phyloP scores from a whole-genome alignment of 768 basidiomycete genomes.

The Sutorius australiensis region DNA sequence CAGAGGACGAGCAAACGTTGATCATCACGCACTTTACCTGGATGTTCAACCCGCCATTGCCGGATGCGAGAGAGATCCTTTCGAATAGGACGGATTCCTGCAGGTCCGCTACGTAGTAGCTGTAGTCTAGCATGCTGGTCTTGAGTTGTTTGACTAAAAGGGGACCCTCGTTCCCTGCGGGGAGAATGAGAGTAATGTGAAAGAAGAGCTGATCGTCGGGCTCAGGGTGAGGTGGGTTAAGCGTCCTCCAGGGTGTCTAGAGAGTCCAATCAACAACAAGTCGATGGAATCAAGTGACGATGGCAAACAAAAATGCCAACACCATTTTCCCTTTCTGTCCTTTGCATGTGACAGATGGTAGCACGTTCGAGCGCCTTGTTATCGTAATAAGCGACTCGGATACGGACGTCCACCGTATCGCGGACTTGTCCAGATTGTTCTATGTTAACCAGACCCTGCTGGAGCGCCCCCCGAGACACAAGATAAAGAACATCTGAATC shows the following conservation, averaged over 20 bases:
- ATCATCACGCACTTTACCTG: constrained; percentile 25
- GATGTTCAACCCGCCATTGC: constrained; percentile 34
- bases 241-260: constrained; percentile 32
- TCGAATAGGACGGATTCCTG: constrained; percentile 36
- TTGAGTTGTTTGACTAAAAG: constrained; percentile 40
- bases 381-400: constrained; percentile 23
- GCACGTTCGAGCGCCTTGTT: constrained; percentile 19
- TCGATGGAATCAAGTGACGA: not conserved
- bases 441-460: constrained; percentile 29
- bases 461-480: constrained; percentile 26
- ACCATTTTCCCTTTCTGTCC: constrained; percentile 22
- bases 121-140: constrained; percentile 40
- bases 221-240: not conserved
- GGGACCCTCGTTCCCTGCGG: constrained; percentile 23
- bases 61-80: constrained; percentile 32
- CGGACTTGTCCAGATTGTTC: constrained; percentile 26
- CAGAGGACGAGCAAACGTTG: not conserved
- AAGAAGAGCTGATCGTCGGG: constrained; percentile 27
- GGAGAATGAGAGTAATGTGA: constrained; percentile 37
- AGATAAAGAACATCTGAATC: constrained; percentile 30
- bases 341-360: constrained; percentile 30
- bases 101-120: constrained; percentile 36
- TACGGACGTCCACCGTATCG: constrained; percentile 29
- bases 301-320: constrained; percentile 34
- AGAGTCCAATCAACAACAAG: not conserved